Evolutionary conservation across 2,329 filamentous ascomycete genomes (phyloP).

Genomic region (Colletotrichum eleusines): DNA sequence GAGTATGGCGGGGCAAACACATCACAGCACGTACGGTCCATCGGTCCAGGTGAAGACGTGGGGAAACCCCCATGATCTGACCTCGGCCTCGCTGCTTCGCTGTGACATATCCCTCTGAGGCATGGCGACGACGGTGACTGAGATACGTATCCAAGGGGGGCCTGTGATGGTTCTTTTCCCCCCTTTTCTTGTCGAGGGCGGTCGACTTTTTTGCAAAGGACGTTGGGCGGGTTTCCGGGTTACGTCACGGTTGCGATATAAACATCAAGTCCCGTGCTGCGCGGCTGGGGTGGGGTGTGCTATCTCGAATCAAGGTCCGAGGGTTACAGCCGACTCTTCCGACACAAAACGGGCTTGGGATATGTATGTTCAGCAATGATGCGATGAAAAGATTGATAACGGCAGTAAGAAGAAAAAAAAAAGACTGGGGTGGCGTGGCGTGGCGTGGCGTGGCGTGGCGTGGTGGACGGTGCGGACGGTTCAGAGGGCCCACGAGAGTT

Average conservation of each 20-base stretch:
- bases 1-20: constrained; percentile 5
- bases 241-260: constrained; percentile 28
- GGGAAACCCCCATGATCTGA: constrained; percentile 76
- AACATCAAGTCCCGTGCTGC: constrained; percentile 14
- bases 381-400: neutral
- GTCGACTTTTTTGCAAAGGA: neutral
- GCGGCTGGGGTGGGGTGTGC: constrained; percentile 1
- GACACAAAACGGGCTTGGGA: neutral
- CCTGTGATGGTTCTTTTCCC: no score
- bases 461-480: neutral
- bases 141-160: neutral
- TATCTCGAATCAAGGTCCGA: constrained; percentile 18
- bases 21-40: constrained; percentile 71
- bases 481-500: neutral
- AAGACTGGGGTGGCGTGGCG: no score
- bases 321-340: constrained; percentile 17
- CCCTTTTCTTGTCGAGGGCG: neutral
- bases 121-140: constrained; percentile 13
- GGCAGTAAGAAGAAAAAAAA: neutral
- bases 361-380: neutral
- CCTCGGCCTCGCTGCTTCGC: constrained; percentile 68
- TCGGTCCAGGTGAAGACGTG: constrained; percentile 81
- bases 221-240: constrained; percentile 4
- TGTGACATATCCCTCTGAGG: constrained; percentile 48
- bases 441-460: no score